Evolutionary conservation across 257 asterid species (phyloP).

Genomic region (Prunella vulgaris): DNA sequence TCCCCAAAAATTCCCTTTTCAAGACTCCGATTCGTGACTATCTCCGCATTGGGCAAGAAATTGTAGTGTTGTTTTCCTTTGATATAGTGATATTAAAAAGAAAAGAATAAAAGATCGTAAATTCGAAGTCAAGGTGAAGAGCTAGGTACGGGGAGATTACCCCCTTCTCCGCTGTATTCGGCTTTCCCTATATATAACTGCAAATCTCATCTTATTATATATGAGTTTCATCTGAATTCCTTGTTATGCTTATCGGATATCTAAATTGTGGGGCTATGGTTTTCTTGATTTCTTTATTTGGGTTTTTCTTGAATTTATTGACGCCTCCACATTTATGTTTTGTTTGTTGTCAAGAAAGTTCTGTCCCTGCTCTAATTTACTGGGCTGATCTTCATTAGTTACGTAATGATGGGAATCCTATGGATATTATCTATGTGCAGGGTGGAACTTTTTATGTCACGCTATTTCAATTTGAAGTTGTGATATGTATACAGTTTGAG

Average conservation of each 20-base stretch:
- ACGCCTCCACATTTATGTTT: neutral
- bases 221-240: neutral
- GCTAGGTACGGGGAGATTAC: constrained; percentile 22
- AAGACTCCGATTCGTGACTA: constrained; percentile 6
- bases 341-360: neutral
- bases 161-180: neutral
- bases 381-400: neutral
- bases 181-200: neutral
- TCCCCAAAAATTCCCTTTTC: neutral
- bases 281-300: constrained; percentile 16
- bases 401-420: neutral
- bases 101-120: neutral
- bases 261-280: neutral
- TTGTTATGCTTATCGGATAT: neutral
- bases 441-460: neutral
- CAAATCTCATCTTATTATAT: neutral
- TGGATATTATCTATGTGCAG: neutral
- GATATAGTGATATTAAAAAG: neutral
- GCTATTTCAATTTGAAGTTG: neutral
- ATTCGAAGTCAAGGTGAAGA: constrained; percentile 4
- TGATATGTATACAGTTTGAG: neutral
- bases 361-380: neutral
- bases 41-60: neutral
- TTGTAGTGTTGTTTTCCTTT: neutral
- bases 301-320: constrained; percentile 1